Evolutionary conservation across 2,329 filamentous ascomycete genomes (phyloP).

Genomic region (Calonectria hawksworthii): DNA sequence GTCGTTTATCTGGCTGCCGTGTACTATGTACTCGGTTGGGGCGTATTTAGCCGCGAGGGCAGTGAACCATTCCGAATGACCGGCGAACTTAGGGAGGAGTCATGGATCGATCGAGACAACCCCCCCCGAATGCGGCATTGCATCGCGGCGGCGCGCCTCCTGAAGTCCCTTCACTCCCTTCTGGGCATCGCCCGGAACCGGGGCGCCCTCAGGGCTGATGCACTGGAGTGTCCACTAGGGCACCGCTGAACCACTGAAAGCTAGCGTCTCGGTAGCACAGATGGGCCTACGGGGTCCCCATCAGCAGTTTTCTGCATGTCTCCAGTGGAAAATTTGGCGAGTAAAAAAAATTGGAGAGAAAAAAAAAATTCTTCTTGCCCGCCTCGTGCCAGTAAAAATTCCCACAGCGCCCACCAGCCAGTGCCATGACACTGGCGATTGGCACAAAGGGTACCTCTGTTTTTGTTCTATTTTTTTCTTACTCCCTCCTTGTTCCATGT

Average conservation of each 20-base stretch:
- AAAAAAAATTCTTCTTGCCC: conserved; percentile 32
- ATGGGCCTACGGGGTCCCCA: conserved; percentile 9
- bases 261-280: conserved; percentile 2
- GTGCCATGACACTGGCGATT: conserved; percentile 24
- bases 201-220: conserved; percentile 28
- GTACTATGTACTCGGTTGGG: not conserved
- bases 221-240: conserved; percentile 18
- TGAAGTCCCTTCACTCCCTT: conserved; percentile 25
- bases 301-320: not conserved
- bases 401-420: conserved; percentile 31
- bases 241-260: conserved; percentile 15
- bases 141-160: conserved; percentile 22
- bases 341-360: conserved; percentile 33
- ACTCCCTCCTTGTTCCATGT: conserved; percentile 13
- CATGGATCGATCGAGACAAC: conserved; percentile 43
- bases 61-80: conserved; percentile 29
- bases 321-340: conserved; percentile 1
- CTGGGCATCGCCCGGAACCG: conserved; percentile 16
- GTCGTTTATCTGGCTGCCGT: not conserved
- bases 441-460: conserved; percentile 3
- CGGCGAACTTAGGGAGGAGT: conserved; percentile 16
- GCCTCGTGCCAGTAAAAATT: conserved; percentile 43
- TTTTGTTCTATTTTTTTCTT: conserved; percentile 9
- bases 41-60: conserved; percentile 26
- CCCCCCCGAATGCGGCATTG: conserved; percentile 32